phyloP scores from a whole-genome alignment of 1,284 basidiomycete species.

The Porodaedalea pini region DNA sequence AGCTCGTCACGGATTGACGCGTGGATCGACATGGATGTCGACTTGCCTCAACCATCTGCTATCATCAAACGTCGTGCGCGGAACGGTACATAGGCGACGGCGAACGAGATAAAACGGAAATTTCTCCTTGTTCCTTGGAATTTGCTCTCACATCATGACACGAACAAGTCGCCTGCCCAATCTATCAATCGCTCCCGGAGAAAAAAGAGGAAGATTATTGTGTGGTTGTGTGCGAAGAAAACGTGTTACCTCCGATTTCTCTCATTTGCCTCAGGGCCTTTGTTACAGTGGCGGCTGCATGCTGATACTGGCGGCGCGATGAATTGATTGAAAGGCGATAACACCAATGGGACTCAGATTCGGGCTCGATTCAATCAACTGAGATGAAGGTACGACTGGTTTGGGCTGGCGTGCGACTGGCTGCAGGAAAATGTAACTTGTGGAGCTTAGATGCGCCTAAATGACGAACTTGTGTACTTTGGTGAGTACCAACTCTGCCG shows the following conservation, averaged over 20 bases:
- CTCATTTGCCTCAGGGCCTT: background rate
- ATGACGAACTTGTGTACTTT: too few species aligned
- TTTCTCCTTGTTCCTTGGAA: background rate
- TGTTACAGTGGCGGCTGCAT: too few species aligned
- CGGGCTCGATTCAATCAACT: background rate
- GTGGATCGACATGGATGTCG: too few species aligned
- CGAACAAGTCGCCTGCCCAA: background rate
- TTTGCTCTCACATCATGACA: background rate
- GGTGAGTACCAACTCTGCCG: too few species aligned
- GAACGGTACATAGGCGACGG: too few species aligned
- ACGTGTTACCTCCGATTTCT: background rate
- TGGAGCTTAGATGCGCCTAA: background rate
- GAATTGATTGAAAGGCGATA: too few species aligned
- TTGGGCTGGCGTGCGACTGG: background rate
- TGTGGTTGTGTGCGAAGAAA: background rate
- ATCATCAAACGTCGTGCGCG: too few species aligned
- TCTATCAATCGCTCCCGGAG: background rate
- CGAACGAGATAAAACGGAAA: too few species aligned
- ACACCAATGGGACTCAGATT: background rate
- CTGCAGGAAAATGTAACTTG: background rate
- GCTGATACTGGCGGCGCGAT: background rate
- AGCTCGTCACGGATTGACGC: too few species aligned
- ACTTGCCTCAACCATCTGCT: too few species aligned
- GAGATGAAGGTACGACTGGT: background rate
- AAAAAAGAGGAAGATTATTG: background rate